A percentile compares a stretch with the other conserved stretches of the same genome.
These are phyloP conservation scores for Verticillium albo-atrum DNA, from an alignment of 2,329 filamentous ascomycete genomes.

Conservation along the genomic window DNA sequence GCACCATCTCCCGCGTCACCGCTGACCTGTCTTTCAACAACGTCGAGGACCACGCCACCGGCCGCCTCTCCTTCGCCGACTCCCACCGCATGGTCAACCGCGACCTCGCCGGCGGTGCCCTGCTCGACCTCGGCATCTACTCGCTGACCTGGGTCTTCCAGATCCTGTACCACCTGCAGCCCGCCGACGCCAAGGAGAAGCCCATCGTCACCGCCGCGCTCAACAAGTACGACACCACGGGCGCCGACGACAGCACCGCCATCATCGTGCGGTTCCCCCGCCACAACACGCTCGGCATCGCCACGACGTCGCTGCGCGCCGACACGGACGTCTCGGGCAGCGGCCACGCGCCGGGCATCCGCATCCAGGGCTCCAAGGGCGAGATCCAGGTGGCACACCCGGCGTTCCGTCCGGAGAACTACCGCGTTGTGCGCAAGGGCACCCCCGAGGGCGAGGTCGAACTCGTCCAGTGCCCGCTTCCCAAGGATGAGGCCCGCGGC, in stretches of 20 bases:
- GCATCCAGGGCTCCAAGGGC: slow-evolving; percentile 75
- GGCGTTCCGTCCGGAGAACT: slow-evolving; percentile 64
- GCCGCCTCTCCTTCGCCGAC: slow-evolving; percentile 51
- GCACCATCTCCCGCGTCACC: slow-evolving; percentile 54
- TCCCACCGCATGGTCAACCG: slow-evolving; percentile 75
- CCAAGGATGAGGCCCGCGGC: slow-evolving; percentile 40
- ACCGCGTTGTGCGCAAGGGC: slow-evolving; percentile 55
- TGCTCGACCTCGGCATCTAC: slow-evolving; percentile 86
- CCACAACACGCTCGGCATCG: slow-evolving; percentile 67
- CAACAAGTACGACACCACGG: slow-evolving; percentile 65
- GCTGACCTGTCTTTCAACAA: slow-evolving; percentile 59
- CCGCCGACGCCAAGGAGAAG: slow-evolving; percentile 57
- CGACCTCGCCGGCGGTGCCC: slow-evolving; percentile 75
- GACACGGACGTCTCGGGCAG: slow-evolving; percentile 51
- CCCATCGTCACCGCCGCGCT: slow-evolving; percentile 67
- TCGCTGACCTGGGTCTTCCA: slow-evolving; percentile 89
- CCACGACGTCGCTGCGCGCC: slow-evolving; percentile 61
- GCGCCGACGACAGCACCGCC: slow-evolving; percentile 73
- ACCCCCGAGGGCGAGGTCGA: slow-evolving; percentile 40
- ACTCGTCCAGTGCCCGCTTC: slow-evolving; percentile 49
- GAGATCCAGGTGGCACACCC: slow-evolving; percentile 77
- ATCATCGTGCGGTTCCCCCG: slow-evolving; percentile 72
- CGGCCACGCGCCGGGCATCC: slow-evolving; percentile 60
- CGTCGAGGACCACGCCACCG: slow-evolving; percentile 48
- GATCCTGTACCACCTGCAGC: slow-evolving; percentile 76